Evolutionary conservation across 306 rosid species (phyloP).

Genomic region (Chamaecrista fasciculata): DNA sequence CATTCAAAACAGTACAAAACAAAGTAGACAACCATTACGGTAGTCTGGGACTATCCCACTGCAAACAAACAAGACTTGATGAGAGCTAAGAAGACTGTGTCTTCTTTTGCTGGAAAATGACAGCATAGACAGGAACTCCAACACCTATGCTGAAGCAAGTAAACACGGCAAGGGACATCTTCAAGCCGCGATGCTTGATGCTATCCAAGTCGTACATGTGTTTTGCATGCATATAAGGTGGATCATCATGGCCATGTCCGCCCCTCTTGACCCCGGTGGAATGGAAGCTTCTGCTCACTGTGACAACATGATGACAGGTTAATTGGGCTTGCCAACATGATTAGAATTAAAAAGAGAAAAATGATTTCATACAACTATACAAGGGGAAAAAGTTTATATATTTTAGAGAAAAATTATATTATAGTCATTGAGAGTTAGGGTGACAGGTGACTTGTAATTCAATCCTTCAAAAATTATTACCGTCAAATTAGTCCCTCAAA

Average conservation of each 20-base stretch:
- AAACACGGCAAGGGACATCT: constrained; percentile 52
- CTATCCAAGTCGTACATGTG: constrained; percentile 58
- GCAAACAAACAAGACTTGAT: constrained; percentile 12
- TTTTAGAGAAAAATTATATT: too few relatives aligned
- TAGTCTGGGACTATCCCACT: constrained; percentile 33
- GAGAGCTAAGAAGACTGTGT: constrained; percentile 43
- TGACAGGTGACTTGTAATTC: too few relatives aligned
- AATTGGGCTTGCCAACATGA: not conserved
- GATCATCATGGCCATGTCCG: constrained; percentile 50
- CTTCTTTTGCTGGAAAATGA: constrained; percentile 55
- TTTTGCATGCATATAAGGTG: constrained; percentile 44
- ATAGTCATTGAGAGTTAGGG: too few relatives aligned
- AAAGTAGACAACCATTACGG: constrained; percentile 19
- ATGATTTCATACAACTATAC: not conserved
- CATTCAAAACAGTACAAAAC: constrained; percentile 20
- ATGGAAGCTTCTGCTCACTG: constrained; percentile 47
- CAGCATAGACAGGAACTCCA: constrained; percentile 48
- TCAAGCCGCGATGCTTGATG: constrained; percentile 45
- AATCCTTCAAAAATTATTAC: too few relatives aligned
- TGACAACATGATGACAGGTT: constrained; percentile 11
- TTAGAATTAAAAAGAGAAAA: not conserved
- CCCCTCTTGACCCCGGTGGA: constrained; percentile 54
- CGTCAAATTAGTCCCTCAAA: too few relatives aligned
- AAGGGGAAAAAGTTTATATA: not conserved
- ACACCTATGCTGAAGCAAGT: constrained; percentile 53